Percentiles rank a stretch among this genome's conserved stretches.
These are phyloP conservation scores for Epichloe elymi DNA, from an alignment of 2,329 filamentous ascomycete genomes.

Conservation along the genomic window DNA sequence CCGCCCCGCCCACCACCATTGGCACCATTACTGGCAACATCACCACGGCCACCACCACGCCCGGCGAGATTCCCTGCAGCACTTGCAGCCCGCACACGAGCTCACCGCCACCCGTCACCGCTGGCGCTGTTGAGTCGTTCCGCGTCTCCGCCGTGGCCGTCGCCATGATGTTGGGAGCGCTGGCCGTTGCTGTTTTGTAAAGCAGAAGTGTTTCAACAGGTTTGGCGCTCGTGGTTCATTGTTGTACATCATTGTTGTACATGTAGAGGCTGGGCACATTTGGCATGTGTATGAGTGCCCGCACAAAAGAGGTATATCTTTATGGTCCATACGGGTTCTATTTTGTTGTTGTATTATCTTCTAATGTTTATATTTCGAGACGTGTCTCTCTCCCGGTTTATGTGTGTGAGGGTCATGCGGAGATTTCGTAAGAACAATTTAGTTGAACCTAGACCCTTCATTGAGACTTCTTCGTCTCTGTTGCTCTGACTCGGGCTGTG, in stretches of 20 bases:
- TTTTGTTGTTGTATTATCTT: not conserved
- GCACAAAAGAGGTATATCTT: not conserved
- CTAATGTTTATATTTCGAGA: slow-evolving; percentile 1
- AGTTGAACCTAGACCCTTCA: not conserved
- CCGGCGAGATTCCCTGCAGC: slow-evolving; percentile 5
- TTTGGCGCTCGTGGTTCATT: not conserved
- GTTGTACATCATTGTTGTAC: not conserved
- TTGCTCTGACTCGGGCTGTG: no score
- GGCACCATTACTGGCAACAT: not conserved
- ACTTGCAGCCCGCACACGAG: slow-evolving; percentile 5
- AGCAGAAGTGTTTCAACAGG: not conserved
- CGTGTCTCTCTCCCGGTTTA: not conserved
- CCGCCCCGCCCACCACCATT: not conserved
- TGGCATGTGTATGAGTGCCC: not conserved
- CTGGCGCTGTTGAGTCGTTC: slow-evolving; percentile 9
- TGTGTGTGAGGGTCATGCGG: not conserved
- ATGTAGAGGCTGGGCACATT: not conserved
- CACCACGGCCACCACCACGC: slow-evolving; percentile 3
- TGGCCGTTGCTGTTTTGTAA: slow-evolving; percentile 11
- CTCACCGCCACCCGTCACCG: slow-evolving; percentile 7
- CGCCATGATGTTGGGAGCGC: slow-evolving; percentile 9
- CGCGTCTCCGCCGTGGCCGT: slow-evolving; percentile 6
- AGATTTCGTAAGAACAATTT: not conserved
- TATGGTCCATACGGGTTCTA: not conserved
- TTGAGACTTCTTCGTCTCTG: no score